Base-by-base conservation (phyloP, 169 alveolate genomes). In the Plasmodium knowlesi region DNA sequence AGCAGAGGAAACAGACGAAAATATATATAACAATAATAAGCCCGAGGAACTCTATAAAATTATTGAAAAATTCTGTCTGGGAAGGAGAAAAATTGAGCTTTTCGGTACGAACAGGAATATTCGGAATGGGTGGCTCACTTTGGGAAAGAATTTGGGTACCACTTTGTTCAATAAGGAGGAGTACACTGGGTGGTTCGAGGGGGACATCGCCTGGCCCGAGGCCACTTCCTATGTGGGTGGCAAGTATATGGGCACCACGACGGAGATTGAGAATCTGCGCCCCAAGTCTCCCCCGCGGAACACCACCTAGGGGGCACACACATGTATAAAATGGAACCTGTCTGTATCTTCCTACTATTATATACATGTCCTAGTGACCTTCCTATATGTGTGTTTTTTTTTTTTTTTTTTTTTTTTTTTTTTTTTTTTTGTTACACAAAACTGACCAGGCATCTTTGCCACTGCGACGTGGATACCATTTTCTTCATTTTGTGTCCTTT, bases 11-110 rank as follows among this genome's bases (percentile, higher is more conserved):
- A 97, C 98, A 1, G 98, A 97, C 22, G 79, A 95, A 61, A 72
- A 92, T 83, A 92, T 92, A 6, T 84, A 92, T 46, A 78, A 92
- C 53, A 84, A 92, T 54, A 92, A 85, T 37, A 98, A 98, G 93
- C 99, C 99, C 1, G 96, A 89, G 34, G 99, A 98, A 94, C 88
- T 98, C 22, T 98, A 97, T 90, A 97, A 98, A 80, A 97, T 98
- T 30, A 98, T 98, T 61, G 99, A 98, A 82, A 95, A 98, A 67
- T 98, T 98, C 81, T 98, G 99, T 81, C 91, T 98, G 41, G 99
- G 99, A 0, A 93, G 99, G 74, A 97, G 98, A 74, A 94, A 98
- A 81, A 76, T 98, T 34, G 99, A 98, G 85, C 92, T 98, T 25
- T 98, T 98, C 94, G 99, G 99, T 16, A 97, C 96, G 46, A 97